These are phyloP conservation scores for Aspergillus sp. DNA, from an alignment of 2,329 filamentous ascomycete genomes.

Conservation along the genomic window DNA sequence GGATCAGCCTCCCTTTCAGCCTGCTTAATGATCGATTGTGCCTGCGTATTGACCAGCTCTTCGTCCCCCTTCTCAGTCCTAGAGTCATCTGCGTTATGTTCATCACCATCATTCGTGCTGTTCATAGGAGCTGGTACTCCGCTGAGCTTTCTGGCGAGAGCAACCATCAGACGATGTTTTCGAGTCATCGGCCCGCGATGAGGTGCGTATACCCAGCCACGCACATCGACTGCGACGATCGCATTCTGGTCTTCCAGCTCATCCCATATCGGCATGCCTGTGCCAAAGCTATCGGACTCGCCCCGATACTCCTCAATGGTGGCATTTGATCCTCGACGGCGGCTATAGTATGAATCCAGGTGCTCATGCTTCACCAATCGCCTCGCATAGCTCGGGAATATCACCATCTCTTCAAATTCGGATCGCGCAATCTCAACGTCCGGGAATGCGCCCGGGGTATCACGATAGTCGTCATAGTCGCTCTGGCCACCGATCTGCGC, in stretches of 20 bases:
- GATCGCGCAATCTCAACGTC: constrained; percentile 78
- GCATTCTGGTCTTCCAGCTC: constrained; percentile 78
- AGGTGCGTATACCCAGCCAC: constrained; percentile 92
- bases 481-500: constrained; percentile 46
- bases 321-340: constrained; percentile 32
- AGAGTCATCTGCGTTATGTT: constrained; percentile 20
- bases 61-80: constrained; percentile 51
- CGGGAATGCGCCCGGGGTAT: constrained; percentile 76
- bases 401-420: constrained; percentile 86
- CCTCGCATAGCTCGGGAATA: constrained; percentile 93
- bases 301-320: constrained; percentile 45
- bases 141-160: constrained; percentile 82
- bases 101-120: constrained; percentile 31
- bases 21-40: constrained; percentile 71
- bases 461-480: constrained; percentile 45
- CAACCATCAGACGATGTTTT: constrained; percentile 83
- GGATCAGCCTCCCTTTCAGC: constrained; percentile 72
- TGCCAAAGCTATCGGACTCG: constrained; percentile 54
- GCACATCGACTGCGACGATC: constrained; percentile 88
- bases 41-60: constrained; percentile 72
- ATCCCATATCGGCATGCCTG: constrained; percentile 77
- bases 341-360: constrained; percentile 27
- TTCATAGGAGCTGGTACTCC: constrained; percentile 72
- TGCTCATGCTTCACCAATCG: constrained; percentile 60
- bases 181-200: constrained; percentile 81